Evolutionary conservation across 805 yeast species (phyloP).

Genomic region (Nakazawaea siamensis): DNA sequence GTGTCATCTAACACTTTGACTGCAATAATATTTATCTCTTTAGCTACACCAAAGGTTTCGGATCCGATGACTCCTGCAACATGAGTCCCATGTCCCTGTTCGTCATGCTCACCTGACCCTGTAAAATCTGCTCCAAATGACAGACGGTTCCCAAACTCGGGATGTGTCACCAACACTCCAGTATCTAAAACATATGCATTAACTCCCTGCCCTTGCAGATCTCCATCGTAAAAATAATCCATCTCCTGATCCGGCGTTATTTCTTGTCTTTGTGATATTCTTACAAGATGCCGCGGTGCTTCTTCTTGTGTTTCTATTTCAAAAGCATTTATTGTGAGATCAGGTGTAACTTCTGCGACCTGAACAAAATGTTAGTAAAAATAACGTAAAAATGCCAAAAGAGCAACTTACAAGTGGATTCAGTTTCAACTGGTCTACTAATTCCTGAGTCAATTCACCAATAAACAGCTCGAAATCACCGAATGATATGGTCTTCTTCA

Average conservation of each 20-base stretch:
- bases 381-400: neutral
- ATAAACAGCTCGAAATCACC: conserved; percentile 68
- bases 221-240: conserved; percentile 39
- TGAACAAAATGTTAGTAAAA: conserved; percentile 4
- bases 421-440: conserved; percentile 35
- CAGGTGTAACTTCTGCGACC: conserved; percentile 64
- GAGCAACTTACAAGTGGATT: conserved; percentile 40
- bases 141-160: conserved; percentile 61
- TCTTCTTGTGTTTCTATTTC: conserved; percentile 32
- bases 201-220: conserved; percentile 47
- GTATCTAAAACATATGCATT: conserved; percentile 79
- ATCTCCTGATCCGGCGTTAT: conserved; percentile 18
- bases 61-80: conserved; percentile 89
- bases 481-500: conserved; percentile 49
- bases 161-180: conserved; percentile 58
- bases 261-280: conserved; percentile 44
- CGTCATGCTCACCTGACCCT: conserved; percentile 35
- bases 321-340: conserved; percentile 49
- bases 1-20: conserved; percentile 61
- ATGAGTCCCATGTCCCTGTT: conserved; percentile 88
- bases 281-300: conserved; percentile 51
- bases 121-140: conserved; percentile 54
- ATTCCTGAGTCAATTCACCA: conserved; percentile 46
- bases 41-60: conserved; percentile 74
- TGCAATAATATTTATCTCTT: conserved; percentile 53